phyloP scores from a whole-genome alignment of 495 filamentous ascomycete species.

The Neurospora hispaniola region DNA sequence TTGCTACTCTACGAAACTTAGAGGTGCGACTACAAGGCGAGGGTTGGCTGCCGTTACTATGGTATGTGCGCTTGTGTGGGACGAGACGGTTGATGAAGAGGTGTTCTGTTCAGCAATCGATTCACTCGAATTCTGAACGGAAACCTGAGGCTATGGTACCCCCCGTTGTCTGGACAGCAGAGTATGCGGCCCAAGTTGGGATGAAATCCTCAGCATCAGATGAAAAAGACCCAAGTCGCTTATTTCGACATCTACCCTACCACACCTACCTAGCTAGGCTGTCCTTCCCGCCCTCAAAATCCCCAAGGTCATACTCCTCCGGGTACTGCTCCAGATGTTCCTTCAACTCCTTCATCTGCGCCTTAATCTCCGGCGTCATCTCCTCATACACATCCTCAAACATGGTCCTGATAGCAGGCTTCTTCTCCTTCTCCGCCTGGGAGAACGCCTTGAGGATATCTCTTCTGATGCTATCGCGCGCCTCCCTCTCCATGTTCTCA shows the following conservation, averaged over 20 bases:
- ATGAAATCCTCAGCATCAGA: not conserved
- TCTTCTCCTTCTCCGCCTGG: constrained; percentile 82
- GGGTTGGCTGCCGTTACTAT: not conserved
- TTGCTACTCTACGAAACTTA: not conserved
- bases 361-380: constrained; percentile 66
- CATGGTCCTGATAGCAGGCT: constrained; percentile 63
- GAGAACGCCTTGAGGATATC: constrained; percentile 77
- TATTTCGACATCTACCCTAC: not conserved
- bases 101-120: not conserved
- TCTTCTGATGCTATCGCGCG: constrained; percentile 53
- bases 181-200: not conserved
- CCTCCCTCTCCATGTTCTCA: constrained; percentile 68
- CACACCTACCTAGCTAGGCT: constrained; percentile 31
- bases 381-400: constrained; percentile 86
- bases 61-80: not conserved
- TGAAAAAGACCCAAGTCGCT: not conserved
- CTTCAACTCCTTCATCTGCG: constrained; percentile 71
- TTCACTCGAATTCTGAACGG: not conserved
- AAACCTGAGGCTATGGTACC: not conserved
- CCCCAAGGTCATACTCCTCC: constrained; percentile 77
- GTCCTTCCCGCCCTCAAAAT: constrained; percentile 66
- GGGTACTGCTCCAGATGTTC: constrained; percentile 76
- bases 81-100: not conserved
- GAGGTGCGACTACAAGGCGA: not conserved
- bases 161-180: not conserved